A percentile compares a stretch with the other conserved stretches of the same genome.
These are phyloP conservation scores for Termitomyces sp. DNA, from an alignment of 768 basidiomycete species.

Conservation along the genomic window DNA sequence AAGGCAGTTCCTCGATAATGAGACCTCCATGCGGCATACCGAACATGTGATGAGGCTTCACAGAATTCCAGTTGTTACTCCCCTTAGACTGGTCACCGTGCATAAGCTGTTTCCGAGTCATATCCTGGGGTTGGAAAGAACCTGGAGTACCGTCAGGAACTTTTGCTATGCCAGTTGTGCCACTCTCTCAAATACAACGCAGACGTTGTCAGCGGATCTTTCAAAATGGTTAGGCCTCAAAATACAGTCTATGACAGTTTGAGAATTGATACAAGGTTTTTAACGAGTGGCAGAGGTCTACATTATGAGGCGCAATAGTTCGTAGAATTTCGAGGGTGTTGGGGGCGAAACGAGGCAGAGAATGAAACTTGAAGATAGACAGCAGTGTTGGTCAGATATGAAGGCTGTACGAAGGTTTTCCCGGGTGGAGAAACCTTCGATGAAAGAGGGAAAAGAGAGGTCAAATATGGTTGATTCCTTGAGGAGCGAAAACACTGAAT, in stretches of 20 bases:
- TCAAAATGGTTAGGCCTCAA: background rate
- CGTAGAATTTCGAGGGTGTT: background rate
- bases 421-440: background rate
- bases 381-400: conserved; percentile 9
- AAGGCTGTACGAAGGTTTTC: conserved; percentile 3
- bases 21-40: no score
- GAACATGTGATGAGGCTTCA: no score
- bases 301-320: background rate
- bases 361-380: background rate
- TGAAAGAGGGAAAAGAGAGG: no score
- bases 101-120: no score
- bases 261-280: background rate
- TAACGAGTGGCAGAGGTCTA: background rate
- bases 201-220: background rate
- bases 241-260: background rate
- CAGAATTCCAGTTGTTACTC: no score
- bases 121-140: background rate
- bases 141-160: background rate
- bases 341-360: conserved; percentile 1
- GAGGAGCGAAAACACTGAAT: no score
- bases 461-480: no score
- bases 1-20: no score
- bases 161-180: background rate
- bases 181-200: background rate
- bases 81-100: no score